A percentile compares a stretch with the other conserved stretches of the same genome.
Evolutionary conservation across 345 rosid species (phyloP).

Genomic region (Hevea brasiliensis): DNA sequence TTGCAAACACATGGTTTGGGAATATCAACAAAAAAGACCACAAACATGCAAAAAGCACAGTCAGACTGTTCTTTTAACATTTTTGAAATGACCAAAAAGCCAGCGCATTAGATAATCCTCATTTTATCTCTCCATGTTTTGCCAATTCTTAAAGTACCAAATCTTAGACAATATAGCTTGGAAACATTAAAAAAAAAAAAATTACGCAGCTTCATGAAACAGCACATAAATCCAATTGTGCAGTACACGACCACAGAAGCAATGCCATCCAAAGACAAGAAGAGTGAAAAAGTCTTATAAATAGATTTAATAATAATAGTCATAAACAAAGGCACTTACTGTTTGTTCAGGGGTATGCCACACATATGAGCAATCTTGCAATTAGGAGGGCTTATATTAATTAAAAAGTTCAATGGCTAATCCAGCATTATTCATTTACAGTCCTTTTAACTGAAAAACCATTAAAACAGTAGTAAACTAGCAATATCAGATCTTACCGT

Average conservation of each 20-base stretch:
- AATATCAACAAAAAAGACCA: neutral
- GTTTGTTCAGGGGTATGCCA: neutral
- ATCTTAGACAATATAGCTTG: neutral
- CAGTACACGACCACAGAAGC: neutral
- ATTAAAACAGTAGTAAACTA: neutral
- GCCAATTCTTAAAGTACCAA: neutral
- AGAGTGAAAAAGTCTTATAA: too few species aligned
- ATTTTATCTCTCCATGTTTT: neutral
- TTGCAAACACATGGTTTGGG: neutral
- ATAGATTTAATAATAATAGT: neutral
- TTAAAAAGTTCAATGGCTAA: neutral
- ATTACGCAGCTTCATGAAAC: neutral
- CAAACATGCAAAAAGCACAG: neutral
- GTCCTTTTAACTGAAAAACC: neutral
- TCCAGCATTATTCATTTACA: neutral
- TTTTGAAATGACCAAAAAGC: neutral
- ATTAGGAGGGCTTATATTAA: neutral
- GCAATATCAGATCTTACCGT: conserved; percentile 50
- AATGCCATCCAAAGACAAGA: neutral
- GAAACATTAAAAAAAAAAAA: neutral
- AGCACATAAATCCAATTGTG: neutral
- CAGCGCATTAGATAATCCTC: neutral
- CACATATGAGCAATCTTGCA: neutral
- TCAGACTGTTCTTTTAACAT: neutral
- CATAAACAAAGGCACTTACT: neutral